Conservation (phyloP, 176 grass and related monocot species). For the Zizania latifolia region DNA sequence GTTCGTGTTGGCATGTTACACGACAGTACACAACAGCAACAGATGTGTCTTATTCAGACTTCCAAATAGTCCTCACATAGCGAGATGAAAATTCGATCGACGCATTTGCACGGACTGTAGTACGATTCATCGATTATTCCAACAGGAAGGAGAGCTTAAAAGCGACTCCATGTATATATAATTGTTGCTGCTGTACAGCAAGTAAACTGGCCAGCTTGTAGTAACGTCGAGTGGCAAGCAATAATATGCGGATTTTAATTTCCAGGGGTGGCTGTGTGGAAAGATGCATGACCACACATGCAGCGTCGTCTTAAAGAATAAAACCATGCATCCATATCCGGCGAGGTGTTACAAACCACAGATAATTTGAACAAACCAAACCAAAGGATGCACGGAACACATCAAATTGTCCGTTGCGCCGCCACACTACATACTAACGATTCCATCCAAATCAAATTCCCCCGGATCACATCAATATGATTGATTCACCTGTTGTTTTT, state of each 20-base stretch:
- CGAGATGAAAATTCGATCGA: neutral
- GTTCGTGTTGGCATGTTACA: neutral
- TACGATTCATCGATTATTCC: neutral
- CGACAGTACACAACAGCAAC: neutral
- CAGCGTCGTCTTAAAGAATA: neutral
- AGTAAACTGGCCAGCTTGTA: neutral
- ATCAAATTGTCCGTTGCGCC: neutral
- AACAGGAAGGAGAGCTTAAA: neutral
- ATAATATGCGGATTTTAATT: neutral
- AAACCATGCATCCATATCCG: neutral
- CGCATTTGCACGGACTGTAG: neutral
- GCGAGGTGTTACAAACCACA: neutral
- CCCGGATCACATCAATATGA: too few relatives aligned
- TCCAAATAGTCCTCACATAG: neutral
- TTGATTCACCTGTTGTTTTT: too few relatives aligned
- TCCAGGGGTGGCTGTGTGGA: neutral
- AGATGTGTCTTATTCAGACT: neutral
- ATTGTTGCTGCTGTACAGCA: neutral
- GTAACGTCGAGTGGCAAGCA: neutral
- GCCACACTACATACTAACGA: neutral
- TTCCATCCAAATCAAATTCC: neutral
- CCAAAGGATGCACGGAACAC: neutral
- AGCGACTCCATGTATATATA: neutral
- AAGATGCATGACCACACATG: constrained; percentile 4
- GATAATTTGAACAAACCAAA: neutral